Conservation (phyloP, 768 basidiomycete genomes). For the Lactarius sp. region DNA sequence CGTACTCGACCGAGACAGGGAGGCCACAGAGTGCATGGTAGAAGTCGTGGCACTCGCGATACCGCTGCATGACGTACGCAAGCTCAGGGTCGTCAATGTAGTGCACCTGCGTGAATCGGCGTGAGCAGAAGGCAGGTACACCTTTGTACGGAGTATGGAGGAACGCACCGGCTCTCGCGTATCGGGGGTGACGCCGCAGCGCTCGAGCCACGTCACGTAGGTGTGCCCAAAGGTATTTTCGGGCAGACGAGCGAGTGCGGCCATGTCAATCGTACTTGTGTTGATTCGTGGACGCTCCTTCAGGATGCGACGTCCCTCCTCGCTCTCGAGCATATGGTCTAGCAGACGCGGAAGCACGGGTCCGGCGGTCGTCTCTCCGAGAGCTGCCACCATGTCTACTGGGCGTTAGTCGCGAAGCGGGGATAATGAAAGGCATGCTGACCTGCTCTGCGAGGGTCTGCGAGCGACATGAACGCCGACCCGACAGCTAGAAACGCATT, state of each 20-base stretch:
- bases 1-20: slow-evolving; percentile 85
- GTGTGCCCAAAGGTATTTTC: slow-evolving; percentile 82
- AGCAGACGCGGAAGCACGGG: slow-evolving; percentile 69
- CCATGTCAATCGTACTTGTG: slow-evolving; percentile 68
- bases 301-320: slow-evolving; percentile 81
- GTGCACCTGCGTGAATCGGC: slow-evolving; percentile 57
- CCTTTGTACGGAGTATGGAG: background rate
- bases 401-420: background rate
- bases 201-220: slow-evolving; percentile 86
- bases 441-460: slow-evolving; percentile 84
- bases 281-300: slow-evolving; percentile 81
- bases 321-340: slow-evolving; percentile 67
- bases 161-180: slow-evolving; percentile 77
- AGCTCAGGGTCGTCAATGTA: slow-evolving; percentile 94
- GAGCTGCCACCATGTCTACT: slow-evolving; percentile 89
- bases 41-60: slow-evolving; percentile 96
- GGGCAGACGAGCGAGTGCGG: slow-evolving; percentile 56
- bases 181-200: slow-evolving; percentile 88
- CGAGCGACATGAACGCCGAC: slow-evolving; percentile 75
- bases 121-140: slow-evolving; percentile 4
- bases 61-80: slow-evolving; percentile 97
- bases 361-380: slow-evolving; percentile 90
- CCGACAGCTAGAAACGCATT: slow-evolving; percentile 82
- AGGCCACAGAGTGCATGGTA: slow-evolving; percentile 90
- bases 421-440: slow-evolving; percentile 29